Base-by-base conservation (phyloP, 306 rosid species). In the Fragaria iinumae region DNA sequence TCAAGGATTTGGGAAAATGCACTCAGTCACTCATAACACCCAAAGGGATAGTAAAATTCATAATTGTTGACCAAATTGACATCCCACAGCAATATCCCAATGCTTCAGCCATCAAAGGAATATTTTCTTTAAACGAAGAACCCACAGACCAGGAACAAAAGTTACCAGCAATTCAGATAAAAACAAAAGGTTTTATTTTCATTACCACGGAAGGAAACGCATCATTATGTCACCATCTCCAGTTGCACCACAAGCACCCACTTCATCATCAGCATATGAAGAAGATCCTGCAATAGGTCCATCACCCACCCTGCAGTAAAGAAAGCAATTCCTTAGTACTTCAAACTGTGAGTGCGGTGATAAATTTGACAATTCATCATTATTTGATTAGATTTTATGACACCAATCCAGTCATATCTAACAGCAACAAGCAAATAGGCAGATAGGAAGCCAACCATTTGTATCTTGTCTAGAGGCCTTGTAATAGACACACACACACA, bases 201-300 rank as follows among this genome's bases (percentile, higher is more conserved):
- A 45, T 59, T 88, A 95, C 98, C 97, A 89, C 52, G 98, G 98
- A 74, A 95, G 91, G 86, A 95, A 95, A 52, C 97, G 97, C 97
- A 88, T 95, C 96, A 89, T 95, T 80, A 95, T 76, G 74, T 95
- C 96, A 45, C 97, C 97, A 81, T 95, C 97, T 76, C 97, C 97
- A 23, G 97, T 89, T 79, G 97, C 97, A 77, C 98, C 93, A 76
- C 97, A 92, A 34, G 92, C 98, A 50, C 97, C 99, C 23, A 95
- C 89, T 71, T 95, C 93, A 64, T 86, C 80, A 72, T 86, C 87
- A 9, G 89, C 97, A 62, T 95, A 90, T 53, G 97, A 89, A 43
- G 97, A 86, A 82, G 97, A 95, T 74, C 97, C 97, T 27, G 79
- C 90, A 72, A 95, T 90, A 32, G 97, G 98, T 59, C 98, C 98